A percentile compares a stretch with the other conserved stretches of the same genome.
Conservation (phyloP, 129 eudicot genomes). For the Glebionis coronaria region DNA sequence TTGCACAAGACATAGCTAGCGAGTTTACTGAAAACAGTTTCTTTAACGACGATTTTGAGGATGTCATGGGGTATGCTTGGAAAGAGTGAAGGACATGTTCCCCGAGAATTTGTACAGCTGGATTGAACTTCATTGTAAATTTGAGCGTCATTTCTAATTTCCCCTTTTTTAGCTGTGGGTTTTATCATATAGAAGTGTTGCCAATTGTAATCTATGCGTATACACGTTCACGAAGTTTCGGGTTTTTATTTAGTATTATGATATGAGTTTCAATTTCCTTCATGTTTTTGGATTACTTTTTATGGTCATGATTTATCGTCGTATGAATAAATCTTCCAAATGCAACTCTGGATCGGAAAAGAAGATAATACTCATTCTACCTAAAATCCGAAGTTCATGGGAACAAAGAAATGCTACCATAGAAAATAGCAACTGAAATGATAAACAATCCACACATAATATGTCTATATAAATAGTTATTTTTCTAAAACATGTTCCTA, state of each 20-base stretch:
- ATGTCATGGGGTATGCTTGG: conserved; percentile 42
- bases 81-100: conserved; percentile 40
- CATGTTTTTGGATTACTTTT: background rate
- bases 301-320: background rate
- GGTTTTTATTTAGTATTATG: background rate
- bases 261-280: background rate
- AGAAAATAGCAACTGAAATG: conserved; percentile 7
- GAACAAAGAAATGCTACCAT: background rate
- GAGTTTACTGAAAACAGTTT: conserved; percentile 66
- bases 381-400: no score
- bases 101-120: conserved; percentile 24
- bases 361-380: no score
- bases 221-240: conserved; percentile 15
- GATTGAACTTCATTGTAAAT: conserved; percentile 9
- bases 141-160: background rate
- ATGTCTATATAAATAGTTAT: background rate
- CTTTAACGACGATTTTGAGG: conserved; percentile 66
- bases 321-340: no score
- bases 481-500: background rate
- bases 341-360: no score
- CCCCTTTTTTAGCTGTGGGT: conserved; percentile 5
- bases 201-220: conserved; percentile 21
- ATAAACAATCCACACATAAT: conserved; percentile 16
- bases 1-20: conserved; percentile 53
- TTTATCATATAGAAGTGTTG: conserved; percentile 6